Conservation (phyloP, 169 alveolate species). For the Plasmodium gallinaceum region DNA sequence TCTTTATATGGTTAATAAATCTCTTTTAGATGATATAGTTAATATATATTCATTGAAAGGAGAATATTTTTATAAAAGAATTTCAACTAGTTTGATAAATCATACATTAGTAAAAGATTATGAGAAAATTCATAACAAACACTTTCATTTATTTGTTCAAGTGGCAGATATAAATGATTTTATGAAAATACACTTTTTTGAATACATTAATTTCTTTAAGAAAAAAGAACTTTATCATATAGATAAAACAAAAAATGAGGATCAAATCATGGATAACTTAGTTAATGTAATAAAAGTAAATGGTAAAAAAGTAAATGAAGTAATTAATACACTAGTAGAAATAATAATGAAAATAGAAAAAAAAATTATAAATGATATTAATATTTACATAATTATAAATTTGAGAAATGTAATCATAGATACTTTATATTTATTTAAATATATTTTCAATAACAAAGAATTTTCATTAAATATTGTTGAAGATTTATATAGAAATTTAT, state of each 20-base stretch:
- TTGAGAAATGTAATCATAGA: constrained; percentile 59
- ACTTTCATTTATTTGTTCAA: constrained; percentile 56
- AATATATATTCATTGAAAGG: constrained; percentile 62
- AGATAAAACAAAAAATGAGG: constrained; percentile 57
- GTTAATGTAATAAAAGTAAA: constrained; percentile 46
- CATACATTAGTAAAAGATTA: constrained; percentile 36
- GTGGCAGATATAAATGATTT: constrained; percentile 65
- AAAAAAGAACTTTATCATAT: constrained; percentile 71
- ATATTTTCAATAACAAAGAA: constrained; percentile 47
- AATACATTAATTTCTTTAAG: constrained; percentile 64
- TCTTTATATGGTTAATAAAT: constrained; percentile 43
- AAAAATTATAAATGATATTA: constrained; percentile 37
- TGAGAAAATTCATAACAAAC: constrained; percentile 53
- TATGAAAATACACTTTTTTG: constrained; percentile 55
- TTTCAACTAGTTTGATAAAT: constrained; percentile 32
- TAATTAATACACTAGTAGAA: constrained; percentile 61
- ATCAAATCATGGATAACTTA: constrained; percentile 66
- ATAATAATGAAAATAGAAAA: constrained; percentile 54
- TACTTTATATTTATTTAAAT: constrained; percentile 57
- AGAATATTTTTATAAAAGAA: constrained; percentile 58
- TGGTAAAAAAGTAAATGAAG: constrained; percentile 43
- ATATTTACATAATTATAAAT: constrained; percentile 38
- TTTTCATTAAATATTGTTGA: constrained; percentile 53
- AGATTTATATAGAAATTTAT: constrained; percentile 34
- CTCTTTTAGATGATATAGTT: constrained; percentile 38